Conservation (phyloP, 2,329 filamentous ascomycete species). For the Xylariaceae sp. region DNA sequence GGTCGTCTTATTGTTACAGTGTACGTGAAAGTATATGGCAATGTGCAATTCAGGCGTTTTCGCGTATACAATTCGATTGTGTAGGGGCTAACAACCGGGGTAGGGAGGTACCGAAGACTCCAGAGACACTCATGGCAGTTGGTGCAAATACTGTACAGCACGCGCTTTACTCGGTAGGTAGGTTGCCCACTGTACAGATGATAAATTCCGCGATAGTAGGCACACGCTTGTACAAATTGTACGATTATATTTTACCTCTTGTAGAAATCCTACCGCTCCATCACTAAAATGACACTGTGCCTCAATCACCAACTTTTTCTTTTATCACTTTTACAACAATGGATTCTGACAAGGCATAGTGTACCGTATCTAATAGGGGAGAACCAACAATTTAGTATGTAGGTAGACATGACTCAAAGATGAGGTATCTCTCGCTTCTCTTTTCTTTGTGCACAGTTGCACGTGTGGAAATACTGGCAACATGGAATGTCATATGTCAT, state of each 20-base stretch:
- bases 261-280: too few species aligned
- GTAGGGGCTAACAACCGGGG: conserved; percentile 3
- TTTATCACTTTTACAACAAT: too few species aligned
- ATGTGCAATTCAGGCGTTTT: conserved; percentile 7
- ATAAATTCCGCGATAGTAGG: not conserved
- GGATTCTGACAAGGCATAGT: too few species aligned
- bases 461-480: not conserved
- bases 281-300: too few species aligned
- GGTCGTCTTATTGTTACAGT: not conserved
- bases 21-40: conserved; percentile 13
- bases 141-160: not conserved
- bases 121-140: conserved; percentile 7
- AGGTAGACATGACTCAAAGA: not conserved
- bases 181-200: conserved; percentile 1
- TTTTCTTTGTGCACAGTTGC: not conserved
- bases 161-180: not conserved
- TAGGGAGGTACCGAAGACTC: conserved; percentile 6
- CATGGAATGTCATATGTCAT: too few species aligned
- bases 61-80: conserved; percentile 17
- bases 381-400: not conserved
- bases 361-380: too few species aligned
- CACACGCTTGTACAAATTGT: not conserved
- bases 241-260: too few species aligned
- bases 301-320: too few species aligned
- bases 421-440: not conserved